phyloP scores from a whole-genome alignment of 148 eudicot species.

The Chenopodium formosanum region DNA sequence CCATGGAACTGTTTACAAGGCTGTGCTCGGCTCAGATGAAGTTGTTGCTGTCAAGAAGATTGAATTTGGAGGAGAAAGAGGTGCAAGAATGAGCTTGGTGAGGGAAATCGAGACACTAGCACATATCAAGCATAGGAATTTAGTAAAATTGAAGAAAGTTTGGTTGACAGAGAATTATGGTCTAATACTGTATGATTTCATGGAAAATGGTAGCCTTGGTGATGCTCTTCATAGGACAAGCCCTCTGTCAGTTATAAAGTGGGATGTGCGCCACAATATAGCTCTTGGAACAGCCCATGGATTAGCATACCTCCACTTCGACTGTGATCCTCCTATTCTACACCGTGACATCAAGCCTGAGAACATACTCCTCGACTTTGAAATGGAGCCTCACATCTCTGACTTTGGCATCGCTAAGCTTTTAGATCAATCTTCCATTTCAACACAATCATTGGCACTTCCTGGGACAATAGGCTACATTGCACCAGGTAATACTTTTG shows the following conservation, averaged over 20 bases:
- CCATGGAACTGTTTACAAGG: constrained; percentile 81
- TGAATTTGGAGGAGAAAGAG: constrained; percentile 38
- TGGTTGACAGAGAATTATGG: constrained; percentile 64
- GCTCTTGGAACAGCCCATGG: constrained; percentile 83
- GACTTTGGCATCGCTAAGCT: background rate
- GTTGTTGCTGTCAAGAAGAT: constrained; percentile 74
- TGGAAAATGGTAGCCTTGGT: constrained; percentile 81
- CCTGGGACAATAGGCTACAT: background rate
- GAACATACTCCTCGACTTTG: background rate
- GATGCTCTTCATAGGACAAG: constrained; percentile 49
- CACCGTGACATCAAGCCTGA: background rate
- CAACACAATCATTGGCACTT: background rate
- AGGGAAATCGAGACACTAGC: constrained; percentile 73
- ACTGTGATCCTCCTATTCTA: constrained; percentile 28
- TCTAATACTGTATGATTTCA: constrained; percentile 56
- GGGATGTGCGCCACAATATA: constrained; percentile 58
- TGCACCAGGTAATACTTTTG: background rate
- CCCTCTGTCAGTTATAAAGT: constrained; percentile 41
- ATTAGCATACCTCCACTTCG: constrained; percentile 76
- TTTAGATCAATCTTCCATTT: background rate
- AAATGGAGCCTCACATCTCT: background rate
- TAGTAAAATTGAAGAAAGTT: constrained; percentile 56
- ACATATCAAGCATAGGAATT: constrained; percentile 63
- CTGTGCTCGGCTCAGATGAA: constrained; percentile 43
- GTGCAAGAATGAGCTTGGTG: constrained; percentile 52